A percentile compares a stretch with the other conserved stretches of the same genome.
These are phyloP conservation scores for Trametes meyenii DNA, from an alignment of 768 basidiomycete genomes.

Conservation along the genomic window DNA sequence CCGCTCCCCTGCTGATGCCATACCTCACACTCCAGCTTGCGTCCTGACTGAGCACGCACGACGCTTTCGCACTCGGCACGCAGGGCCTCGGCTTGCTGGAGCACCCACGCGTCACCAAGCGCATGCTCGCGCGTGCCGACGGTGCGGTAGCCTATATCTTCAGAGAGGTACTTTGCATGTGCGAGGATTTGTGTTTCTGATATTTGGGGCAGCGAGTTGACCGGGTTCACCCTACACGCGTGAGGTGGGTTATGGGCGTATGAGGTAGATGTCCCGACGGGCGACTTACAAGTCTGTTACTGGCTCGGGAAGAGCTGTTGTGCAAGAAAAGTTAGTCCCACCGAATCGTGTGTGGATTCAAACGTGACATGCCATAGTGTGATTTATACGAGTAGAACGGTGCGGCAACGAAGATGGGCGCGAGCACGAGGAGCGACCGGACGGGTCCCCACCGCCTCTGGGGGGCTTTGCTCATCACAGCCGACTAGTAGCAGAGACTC, in stretches of 20 bases:
- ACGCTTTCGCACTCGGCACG: conserved; percentile 63
- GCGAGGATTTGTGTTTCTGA: conserved; percentile 71
- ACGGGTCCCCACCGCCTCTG: conserved; percentile 55
- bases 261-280: background rate
- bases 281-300: conserved; percentile 52
- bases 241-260: background rate
- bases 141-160: conserved; percentile 87
- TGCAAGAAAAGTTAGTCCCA: background rate
- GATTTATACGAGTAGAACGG: conserved; percentile 51
- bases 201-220: conserved; percentile 65
- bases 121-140: conserved; percentile 92
- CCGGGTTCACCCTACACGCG: conserved; percentile 42
- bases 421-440: conserved; percentile 56
- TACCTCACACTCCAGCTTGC: conserved; percentile 86
- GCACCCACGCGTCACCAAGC: conserved; percentile 81
- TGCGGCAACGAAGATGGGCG: conserved; percentile 55
- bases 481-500: background rate
- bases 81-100: conserved; percentile 63
- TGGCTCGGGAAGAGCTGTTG: conserved; percentile 59
- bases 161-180: conserved; percentile 70
- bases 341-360: background rate
- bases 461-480: conserved; percentile 24
- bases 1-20: conserved; percentile 91
- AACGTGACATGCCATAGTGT: conserved; percentile 44
- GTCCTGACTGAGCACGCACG: conserved; percentile 31